Conservation (phyloP, 768 basidiomycete species). For the Pholiota conissans region DNA sequence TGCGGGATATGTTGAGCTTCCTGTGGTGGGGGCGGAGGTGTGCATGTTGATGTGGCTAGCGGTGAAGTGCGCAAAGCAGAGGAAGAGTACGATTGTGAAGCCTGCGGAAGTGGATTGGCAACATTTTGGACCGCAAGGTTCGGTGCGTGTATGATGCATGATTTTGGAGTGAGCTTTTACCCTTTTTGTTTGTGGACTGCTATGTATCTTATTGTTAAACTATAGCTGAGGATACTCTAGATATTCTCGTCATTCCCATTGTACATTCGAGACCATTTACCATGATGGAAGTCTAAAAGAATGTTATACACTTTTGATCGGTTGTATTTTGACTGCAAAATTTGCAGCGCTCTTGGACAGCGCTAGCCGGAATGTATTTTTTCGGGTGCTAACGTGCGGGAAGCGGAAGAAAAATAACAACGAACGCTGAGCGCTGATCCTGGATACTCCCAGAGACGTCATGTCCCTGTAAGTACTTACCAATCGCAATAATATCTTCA, state of each 20-base stretch:
- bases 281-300: too few relatives aligned
- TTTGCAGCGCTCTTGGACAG: too few relatives aligned
- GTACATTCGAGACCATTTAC: too few relatives aligned
- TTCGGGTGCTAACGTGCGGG: too few relatives aligned
- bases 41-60: constrained; percentile 17
- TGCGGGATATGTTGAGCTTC: constrained; percentile 25
- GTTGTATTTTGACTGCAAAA: too few relatives aligned
- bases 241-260: not conserved
- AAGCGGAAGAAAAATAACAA: too few relatives aligned
- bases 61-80: constrained; percentile 23
- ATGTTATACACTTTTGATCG: too few relatives aligned
- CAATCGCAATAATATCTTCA: not conserved
- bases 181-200: not conserved
- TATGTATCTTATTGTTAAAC: too few relatives aligned
- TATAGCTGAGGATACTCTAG: not conserved
- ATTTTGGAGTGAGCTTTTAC: not conserved
- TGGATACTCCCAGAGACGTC: too few relatives aligned
- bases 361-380: too few relatives aligned
- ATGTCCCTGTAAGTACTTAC: not conserved
- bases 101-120: constrained; percentile 19
- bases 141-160: not conserved
- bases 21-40: constrained; percentile 21
- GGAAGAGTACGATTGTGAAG: constrained; percentile 17
- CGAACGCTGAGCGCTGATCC: too few relatives aligned
- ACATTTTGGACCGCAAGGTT: constrained; percentile 6